Base-by-base conservation (phyloP, 2,329 filamentous ascomycete genomes). In the Lomentospora prolificans region DNA sequence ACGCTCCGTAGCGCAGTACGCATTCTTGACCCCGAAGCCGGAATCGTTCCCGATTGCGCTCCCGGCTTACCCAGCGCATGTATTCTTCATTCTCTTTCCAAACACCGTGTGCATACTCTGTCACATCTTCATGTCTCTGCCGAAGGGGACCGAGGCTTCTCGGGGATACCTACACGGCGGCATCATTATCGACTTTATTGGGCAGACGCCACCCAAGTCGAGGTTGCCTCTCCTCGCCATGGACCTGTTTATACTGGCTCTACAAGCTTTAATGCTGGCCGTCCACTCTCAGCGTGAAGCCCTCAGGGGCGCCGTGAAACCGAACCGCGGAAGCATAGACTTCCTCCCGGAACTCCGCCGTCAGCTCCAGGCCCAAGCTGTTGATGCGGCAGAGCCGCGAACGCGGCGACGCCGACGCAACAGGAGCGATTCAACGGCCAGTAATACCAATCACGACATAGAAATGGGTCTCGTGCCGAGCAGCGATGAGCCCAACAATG, bases 161-260 rank as follows among this genome's bases (percentile, higher is more conserved):
- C 73, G 81, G 54, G 84, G 83, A 24, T 87, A 86, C 63, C 74
- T 86, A 24, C 84, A 87, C 59, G 84, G 84, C 24, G 84, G 84
- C 31, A 72, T 86, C 53, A 73, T 87, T 24, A 77, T 86, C 61
- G 84, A 87, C 63, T 84, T 87, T 61, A 75, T 87, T 61, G 84
- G 84, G 12, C 84, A 87, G 65, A 78, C 77, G 60, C 80, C 82
- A 3, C 80, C 84, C 1, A 74, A 76, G 1, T 83, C 80, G 24
- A 75, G 75, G 59, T 62, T 80, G 14, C 75, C 78, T 53, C 75
- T 85, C 50, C 60, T 86, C 4, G 62, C 79, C 2, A 67, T 81
- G 46, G 84, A 87, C 64, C 24, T 79, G 5, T 62, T 80, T 28
- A 73, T 87, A 6, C 62, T 86, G 39, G 68, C 66, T 1, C 62